Base-by-base conservation (phyloP, 2,329 filamentous ascomycete genomes). In the Pochonia chlamydosporia region DNA sequence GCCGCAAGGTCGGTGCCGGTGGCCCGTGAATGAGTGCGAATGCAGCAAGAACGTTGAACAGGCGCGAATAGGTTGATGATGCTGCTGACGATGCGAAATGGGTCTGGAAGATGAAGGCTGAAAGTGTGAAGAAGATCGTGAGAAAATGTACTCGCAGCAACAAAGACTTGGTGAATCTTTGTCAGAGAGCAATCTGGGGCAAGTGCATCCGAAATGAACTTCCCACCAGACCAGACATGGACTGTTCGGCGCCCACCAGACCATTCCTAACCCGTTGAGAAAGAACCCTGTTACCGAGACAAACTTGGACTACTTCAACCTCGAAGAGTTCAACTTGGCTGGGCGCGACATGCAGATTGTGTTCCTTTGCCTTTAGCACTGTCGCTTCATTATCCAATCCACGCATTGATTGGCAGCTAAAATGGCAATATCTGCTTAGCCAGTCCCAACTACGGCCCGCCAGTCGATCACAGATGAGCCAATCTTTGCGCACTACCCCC, bases 401-500 rank as follows among this genome's bases (percentile, higher is more conserved):
- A 28, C 26, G 26, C 26, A 28, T 8, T 28, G 26, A 28, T 28
- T 28, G 26, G 26, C 26, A 28, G 7, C 13, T 7, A 7, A 28
- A 28, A 8, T 7, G 26, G 13, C 26, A 13, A 13, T 28, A 13
- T 28, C 13, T 8, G 26, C 18, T 16, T 20, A 44, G 5, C 42
- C 40, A n/a, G n/a, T n/a, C n/a, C n/a, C n/a, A n/a, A n/a, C n/a
- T 23, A 44, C 23, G 21, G 21, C 23, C 21, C 30, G 23, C 30
- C 8, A 13, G 43, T 9, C 31, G 20, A 23, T 21, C 24, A 10
- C 14, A 23, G 35, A 35, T 21, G 43, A 50, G 48, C 54, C 53
- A 55, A 53, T 54, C 46, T 52, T 14, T 18, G 21, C 13, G 31
- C 40, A 23, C 40, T 16, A 23, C 33, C 26, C 31, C 43, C 35